Base-by-base conservation (phyloP, 108 stramenopile genomes). In the Fragilariopsis cylindrus region DNA sequence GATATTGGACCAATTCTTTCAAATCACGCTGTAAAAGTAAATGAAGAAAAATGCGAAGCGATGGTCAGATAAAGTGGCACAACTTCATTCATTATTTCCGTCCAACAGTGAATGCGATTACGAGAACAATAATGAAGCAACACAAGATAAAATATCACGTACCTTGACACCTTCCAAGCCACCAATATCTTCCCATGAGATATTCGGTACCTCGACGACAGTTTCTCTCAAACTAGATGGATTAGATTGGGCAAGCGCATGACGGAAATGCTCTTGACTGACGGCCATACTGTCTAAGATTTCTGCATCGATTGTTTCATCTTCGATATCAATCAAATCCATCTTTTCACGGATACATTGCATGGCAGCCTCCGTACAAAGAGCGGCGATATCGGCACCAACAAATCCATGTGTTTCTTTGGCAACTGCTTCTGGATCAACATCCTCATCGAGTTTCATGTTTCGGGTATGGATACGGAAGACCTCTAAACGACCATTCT, bases 281-380 rank as follows among this genome's bases (percentile, higher is more conserved):
- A 99, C 99, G 40, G 98, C 98, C 97, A 99, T 98, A 65, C 91
- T 89, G 76, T 98, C 97, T 77, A 98, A 88, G 64, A 99, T 96
- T 84, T 99, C 99, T 40, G 98, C 99, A 88, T 99, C 99, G 81
- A 99, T 99, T 76, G 90, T 90, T 73, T 99, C 99, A 64, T 98
- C 99, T 75, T 99, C 99, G 72, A 99, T 99, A 82, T 99, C 99
- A 79, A 99, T 99, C 69, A 99, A 85, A 85, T 99, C 99, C 99
- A 99, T 99, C 96, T 99, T 99, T 82, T 99, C 99, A n/a, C 99
- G 87, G 83, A 99, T 99, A 81, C 99, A 99, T 84, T 99, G 99
- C 99, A 98, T 99, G 65, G 98, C 98, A 15, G 99, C 99, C 84
- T 99, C 99, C 49, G 99, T 99, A 88, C 99, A 99, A 16, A 99